phyloP scores from a whole-genome alignment of 495 filamentous ascomycete genomes.

The Rhizodiscina lignyota region DNA sequence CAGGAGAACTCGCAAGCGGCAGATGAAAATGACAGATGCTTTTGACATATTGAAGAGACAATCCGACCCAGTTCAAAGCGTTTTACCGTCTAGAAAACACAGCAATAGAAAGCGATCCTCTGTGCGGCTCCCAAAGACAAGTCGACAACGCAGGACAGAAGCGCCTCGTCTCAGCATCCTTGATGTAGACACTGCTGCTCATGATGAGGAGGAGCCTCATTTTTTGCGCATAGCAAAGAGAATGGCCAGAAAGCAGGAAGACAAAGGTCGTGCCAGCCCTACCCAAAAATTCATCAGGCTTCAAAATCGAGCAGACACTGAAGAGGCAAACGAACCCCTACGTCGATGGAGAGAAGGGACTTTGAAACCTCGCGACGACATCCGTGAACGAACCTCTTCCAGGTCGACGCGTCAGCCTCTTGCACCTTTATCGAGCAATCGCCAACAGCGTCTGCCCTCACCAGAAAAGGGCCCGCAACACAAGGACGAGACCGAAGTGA shows the following conservation, averaged over 20 bases:
- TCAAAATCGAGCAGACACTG: slow-evolving; percentile 52
- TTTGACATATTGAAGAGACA: too few relatives aligned
- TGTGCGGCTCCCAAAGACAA: too few relatives aligned
- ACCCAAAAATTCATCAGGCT: slow-evolving; percentile 56
- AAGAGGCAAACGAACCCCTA: slow-evolving; percentile 53
- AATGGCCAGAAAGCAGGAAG: slow-evolving; percentile 39
- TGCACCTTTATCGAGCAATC: neutral
- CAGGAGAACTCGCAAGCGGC: too few relatives aligned
- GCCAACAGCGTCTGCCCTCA: slow-evolving; percentile 4
- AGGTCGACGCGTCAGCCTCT: neutral
- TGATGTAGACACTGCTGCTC: slow-evolving; percentile 35
- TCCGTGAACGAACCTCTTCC: neutral
- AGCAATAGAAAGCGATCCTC: too few relatives aligned
- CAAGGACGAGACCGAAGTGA: neutral
- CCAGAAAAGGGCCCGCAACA: neutral
- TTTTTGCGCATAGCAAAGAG: slow-evolving; percentile 73
- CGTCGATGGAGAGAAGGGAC: slow-evolving; percentile 66
- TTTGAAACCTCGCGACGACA: slow-evolving; percentile 26
- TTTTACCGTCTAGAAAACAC: too few relatives aligned
- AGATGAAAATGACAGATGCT: too few relatives aligned
- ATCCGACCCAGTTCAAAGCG: too few relatives aligned
- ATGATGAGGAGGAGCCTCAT: slow-evolving; percentile 38
- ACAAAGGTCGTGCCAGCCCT: slow-evolving; percentile 59
- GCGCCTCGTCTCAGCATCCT: slow-evolving; percentile 50
- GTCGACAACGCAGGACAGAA: slow-evolving; percentile 5